Evolutionary conservation across 768 basidiomycete genomes (phyloP), one percentile per base, ranked within the genome.

Genomic region (Suillus ampliporus): DNA sequence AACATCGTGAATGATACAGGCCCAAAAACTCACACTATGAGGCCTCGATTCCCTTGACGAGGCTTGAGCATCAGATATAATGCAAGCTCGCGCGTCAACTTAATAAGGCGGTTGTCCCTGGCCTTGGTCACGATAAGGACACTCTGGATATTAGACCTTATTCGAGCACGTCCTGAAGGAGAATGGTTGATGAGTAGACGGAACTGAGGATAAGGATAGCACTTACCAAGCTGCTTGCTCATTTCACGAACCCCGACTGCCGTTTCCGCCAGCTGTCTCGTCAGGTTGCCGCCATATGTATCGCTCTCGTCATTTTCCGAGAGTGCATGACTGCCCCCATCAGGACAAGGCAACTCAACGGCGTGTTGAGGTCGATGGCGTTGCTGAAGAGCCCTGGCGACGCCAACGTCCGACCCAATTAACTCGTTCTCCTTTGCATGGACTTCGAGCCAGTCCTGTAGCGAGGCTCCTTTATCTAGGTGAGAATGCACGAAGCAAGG

Each of bases 51-150:
- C 21, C 86, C 86, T 53, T 82, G 80, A 17, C 85, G 82, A n/a
- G 80, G 86, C 77, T 92, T 97, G 63, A 89, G 80, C 97, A 99
- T 99, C 62, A 99, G 87, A 76, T 96, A 98, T 21, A 99, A 80
- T 0, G 97, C 95, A 38, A 99, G 84, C 73, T 99, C 89, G 54
- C 96, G 86, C 0, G 97, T 99, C 52, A 99, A 85, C 72, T 91
- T 90, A 81, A 99, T 99, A 57, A 99, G 86, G 58, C 94, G 84
- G 74, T 99, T 99, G 80, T 99, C 97, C 57, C 96, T 84, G 43
- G 97, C 97, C 77, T 99, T 99, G 50, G 97, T 99, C 67, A 99
- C 89, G 74, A 99, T 94, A 62, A 99, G 84, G 66, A 99, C 84
- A 63, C 86, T 94, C 75, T 98, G 95, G 61, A 99, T 95, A 71